These are phyloP conservation scores for Aspergillus versicolor DNA, from an alignment of 2,329 filamentous ascomycete species.

Conservation along the genomic window DNA sequence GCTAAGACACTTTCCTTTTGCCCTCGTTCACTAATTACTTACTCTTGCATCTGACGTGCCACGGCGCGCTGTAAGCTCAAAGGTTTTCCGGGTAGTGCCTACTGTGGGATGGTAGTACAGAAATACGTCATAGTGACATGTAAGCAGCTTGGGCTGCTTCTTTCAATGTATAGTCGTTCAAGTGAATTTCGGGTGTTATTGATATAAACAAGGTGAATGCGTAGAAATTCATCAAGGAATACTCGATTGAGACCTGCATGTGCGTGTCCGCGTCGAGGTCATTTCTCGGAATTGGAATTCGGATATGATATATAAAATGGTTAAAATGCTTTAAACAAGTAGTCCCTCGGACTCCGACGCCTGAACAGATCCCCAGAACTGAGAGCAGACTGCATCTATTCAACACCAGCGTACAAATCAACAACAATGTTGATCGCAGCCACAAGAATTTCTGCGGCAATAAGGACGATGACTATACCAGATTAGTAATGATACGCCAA, in stretches of 20 bases:
- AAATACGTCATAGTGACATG: background rate
- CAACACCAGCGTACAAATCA: constrained; percentile 74
- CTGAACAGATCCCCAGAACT: background rate
- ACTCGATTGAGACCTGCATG: background rate
- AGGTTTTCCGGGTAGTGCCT: background rate
- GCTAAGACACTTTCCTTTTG: background rate
- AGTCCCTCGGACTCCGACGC: background rate
- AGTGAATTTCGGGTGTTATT: background rate
- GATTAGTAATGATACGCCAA: constrained; percentile 16
- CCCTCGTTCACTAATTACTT: too few species aligned
- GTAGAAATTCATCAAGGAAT: background rate
- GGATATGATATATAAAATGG: background rate
- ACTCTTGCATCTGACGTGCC: too few species aligned
- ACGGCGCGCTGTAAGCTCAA: background rate
- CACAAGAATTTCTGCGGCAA: constrained; percentile 91
- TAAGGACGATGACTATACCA: constrained; percentile 78
- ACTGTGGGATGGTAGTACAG: background rate
- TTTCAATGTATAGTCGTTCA: background rate
- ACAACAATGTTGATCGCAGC: constrained; percentile 93
- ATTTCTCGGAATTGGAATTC: background rate
- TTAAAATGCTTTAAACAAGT: background rate
- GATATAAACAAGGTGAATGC: background rate
- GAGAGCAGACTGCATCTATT: constrained; percentile 36
- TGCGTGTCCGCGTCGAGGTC: background rate
- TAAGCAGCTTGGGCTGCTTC: background rate